Evolutionary conservation across 2,329 filamentous ascomycete species (phyloP), one percentile per base, ranked within the genome.

Genomic region (Lachnellula occidentalis): DNA sequence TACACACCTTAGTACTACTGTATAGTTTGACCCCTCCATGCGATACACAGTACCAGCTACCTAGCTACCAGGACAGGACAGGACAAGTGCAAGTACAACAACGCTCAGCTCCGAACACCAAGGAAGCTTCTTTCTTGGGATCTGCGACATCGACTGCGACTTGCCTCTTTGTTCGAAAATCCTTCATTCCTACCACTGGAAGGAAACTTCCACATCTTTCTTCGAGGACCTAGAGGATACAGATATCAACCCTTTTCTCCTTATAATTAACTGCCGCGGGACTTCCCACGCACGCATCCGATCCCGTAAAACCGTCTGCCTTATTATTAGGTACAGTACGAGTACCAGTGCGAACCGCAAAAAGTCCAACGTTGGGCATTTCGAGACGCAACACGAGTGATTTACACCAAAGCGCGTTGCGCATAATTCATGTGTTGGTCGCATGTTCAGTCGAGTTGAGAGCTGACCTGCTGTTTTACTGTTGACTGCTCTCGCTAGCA

Each of bases 321-420:
- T 31, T 31, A n/a, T n/a, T n/a, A n/a, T n/a, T n/a, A 9, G 27
- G 27, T 39, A 17, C 39, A 6, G 22, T 17, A 19, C 37, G 9
- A 31, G 34, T 22, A 12, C 9, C 47, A 36, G 48, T 34, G 17
- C 31, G 49, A 55, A 54, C 45, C 21, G 45, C 51, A 49, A 55
- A 51, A 54, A 6, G 5, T 22, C 43, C 43, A 46, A 21, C 7
- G 34, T 21, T 27, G 41, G 6, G 41, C 54, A 56, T 56, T 56
- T 60, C 56, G 54, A 60, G 56, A 56, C 57, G 46, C 50, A 53
- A 45, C 39, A 56, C 55, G 58, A 62, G 51, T 54, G 54, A 58
- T 58, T 47, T 50, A 53, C 58, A n/a, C 51, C 49, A 21, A 52
- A 45, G 15, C 45, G 37, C 45, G 39, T 34, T 24, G 34, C 50